Conservation (phyloP, 805 yeast species). For the Priceomyces carsonii region DNA sequence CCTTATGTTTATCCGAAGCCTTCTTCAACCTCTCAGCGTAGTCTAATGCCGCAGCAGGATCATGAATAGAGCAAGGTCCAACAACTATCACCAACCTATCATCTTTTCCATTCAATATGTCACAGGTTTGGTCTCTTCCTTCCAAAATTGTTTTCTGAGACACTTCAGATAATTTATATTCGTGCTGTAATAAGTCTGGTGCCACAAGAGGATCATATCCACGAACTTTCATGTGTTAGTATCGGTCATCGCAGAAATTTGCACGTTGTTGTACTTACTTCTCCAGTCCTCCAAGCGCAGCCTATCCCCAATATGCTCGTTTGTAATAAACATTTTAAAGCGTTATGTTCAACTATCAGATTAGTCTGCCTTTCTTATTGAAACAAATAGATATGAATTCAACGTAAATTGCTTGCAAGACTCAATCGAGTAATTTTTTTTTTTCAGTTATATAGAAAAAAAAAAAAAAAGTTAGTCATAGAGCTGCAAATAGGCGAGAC, state of each 20-base stretch:
- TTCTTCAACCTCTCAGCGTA: slow-evolving; percentile 69
- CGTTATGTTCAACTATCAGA: background rate
- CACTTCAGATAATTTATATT: slow-evolving; percentile 64
- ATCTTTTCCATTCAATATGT: slow-evolving; percentile 76
- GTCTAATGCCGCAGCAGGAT: slow-evolving; percentile 87
- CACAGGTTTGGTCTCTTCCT: slow-evolving; percentile 76
- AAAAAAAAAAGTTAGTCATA: too few relatives aligned
- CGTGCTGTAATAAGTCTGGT: slow-evolving; percentile 89
- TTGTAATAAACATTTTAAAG: slow-evolving; percentile 73
- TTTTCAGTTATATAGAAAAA: too few relatives aligned
- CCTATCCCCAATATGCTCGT: slow-evolving; percentile 84
- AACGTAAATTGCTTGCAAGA: too few relatives aligned
- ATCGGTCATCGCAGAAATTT: slow-evolving; percentile 1
- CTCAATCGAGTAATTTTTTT: too few relatives aligned
- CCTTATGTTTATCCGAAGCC: slow-evolving; percentile 60
- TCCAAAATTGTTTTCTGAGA: slow-evolving; percentile 64
- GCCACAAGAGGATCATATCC: slow-evolving; percentile 97
- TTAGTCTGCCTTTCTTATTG: background rate
- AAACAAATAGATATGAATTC: too few relatives aligned
- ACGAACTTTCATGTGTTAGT: slow-evolving; percentile 34
- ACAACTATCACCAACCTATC: slow-evolving; percentile 87
- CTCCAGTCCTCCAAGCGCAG: slow-evolving; percentile 58
- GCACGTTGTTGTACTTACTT: slow-evolving; percentile 32
- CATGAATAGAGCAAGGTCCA: slow-evolving; percentile 98
- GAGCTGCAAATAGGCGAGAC: too few relatives aligned